These are phyloP conservation scores for Penicillium rolfsii DNA, from an alignment of 2,329 filamentous ascomycete genomes.

Conservation along the genomic window DNA sequence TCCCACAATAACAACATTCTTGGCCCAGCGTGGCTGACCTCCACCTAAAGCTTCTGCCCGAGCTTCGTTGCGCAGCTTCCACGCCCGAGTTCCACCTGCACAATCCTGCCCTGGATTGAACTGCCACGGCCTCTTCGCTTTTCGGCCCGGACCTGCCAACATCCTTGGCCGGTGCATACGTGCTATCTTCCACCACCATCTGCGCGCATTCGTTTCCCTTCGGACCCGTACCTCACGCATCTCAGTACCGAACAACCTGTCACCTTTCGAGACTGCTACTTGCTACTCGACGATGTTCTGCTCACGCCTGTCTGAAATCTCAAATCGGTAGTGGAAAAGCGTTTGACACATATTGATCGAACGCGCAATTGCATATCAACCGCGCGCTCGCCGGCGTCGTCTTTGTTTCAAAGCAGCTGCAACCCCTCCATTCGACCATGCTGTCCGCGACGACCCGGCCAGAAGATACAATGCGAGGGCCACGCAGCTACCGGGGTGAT, in stretches of 20 bases:
- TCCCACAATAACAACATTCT: conserved; percentile 12
- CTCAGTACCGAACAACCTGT: conserved; percentile 3
- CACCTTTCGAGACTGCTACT: conserved; percentile 11
- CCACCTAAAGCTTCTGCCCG: conserved; percentile 6
- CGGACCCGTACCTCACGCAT: not conserved
- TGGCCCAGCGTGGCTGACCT: conserved; percentile 3
- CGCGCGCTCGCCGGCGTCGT: conserved; percentile 1
- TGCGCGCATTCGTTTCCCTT: not conserved
- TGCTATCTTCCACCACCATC: not conserved
- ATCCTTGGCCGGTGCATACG: not conserved
- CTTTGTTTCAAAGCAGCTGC: conserved; percentile 6
- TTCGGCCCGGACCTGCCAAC: not conserved
- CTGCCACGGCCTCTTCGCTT: not conserved
- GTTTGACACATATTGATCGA: not conserved
- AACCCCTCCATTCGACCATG: conserved; percentile 24
- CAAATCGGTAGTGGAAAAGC: conserved; percentile 16
- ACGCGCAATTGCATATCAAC: not conserved
- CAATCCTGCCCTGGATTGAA: conserved; percentile 9
- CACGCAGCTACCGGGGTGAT: conserved; percentile 37
- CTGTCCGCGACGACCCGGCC: conserved; percentile 43
- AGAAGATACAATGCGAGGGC: conserved; percentile 43
- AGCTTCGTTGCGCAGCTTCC: conserved; percentile 17
- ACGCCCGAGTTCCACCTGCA: conserved; percentile 9
- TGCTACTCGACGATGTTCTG: conserved; percentile 22
- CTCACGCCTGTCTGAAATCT: conserved; percentile 6